Evolutionary conservation across 2,329 filamentous ascomycete species (phyloP).

Genomic region (Verticillium klebahnii): DNA sequence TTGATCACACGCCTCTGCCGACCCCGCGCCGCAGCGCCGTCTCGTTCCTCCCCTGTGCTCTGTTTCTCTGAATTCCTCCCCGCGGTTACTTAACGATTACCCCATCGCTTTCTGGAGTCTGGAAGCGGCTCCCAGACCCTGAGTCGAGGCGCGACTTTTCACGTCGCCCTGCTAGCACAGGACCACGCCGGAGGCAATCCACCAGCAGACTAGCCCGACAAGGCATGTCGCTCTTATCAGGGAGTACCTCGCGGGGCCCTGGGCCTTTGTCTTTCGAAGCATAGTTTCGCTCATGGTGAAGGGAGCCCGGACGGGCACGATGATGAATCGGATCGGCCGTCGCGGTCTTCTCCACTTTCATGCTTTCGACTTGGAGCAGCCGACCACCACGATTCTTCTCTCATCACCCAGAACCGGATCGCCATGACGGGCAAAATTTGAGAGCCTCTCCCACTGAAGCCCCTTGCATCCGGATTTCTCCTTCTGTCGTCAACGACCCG

Average conservation of each 20-base stretch:
- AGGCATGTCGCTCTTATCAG: neutral
- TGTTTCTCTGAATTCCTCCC: neutral
- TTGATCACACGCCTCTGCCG: neutral
- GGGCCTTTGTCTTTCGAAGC: neutral
- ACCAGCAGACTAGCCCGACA: neutral
- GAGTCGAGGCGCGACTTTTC: neutral
- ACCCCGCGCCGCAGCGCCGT: neutral
- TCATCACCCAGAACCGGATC: neutral
- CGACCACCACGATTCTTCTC: conserved; percentile 6
- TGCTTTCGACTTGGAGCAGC: conserved; percentile 11
- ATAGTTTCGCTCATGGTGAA: neutral
- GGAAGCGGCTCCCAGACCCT: neutral
- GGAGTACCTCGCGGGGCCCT: neutral
- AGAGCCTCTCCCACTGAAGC: conserved; percentile 8
- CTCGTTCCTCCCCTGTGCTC: neutral
- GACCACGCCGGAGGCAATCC: neutral
- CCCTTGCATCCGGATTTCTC: neutral
- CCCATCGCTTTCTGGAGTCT: conserved; percentile 8
- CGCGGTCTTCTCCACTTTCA: conserved; percentile 7
- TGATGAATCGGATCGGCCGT: neutral
- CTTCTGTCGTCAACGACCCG: neutral
- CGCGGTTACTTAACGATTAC: conserved; percentile 15
- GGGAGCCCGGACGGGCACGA: neutral
- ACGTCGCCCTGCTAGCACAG: neutral
- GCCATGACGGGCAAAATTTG: conserved; percentile 10